Evolutionary conservation across 495 filamentous ascomycete species (phyloP), one percentile per base, ranked within the genome.

Genomic region (Filosporella fistucella): DNA sequence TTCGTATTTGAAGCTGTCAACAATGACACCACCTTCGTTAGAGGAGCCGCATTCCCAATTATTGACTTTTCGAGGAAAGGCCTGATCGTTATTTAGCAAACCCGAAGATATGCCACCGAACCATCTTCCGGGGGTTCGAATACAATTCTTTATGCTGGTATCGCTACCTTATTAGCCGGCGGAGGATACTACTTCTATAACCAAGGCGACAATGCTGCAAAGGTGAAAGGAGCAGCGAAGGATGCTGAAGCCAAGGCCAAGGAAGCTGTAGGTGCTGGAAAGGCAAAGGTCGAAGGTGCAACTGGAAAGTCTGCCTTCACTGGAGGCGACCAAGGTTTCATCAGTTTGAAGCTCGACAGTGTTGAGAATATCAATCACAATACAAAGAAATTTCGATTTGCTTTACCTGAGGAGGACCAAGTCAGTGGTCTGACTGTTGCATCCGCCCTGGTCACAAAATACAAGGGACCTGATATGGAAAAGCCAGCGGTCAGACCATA

Each of bases 401-500:
- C 77, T 33, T 81, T 94, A 21, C 85, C 87, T n/a, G 83, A 91
- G 57, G 77, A 80, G 56, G 84, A 96, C 61, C 77, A 83, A 66
- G 82, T 94, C 36, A 86, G 83, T 47, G 93, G 93, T 42, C 65
- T 98, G 52, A 65, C 74, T 23, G 69, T 95, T 53, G 80, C 94
- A 40, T 95, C 87, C 65, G 88, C 89, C 37, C 63, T 98, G 40
- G 68, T 98, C 54, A 88, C 91, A 47, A 93, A 90, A 67, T 95
- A 81, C 74, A 84, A 94, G 64, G 80, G 84, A 11, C 75, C 72
- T 12, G 82, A 80, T 46, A 79, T 75, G 57, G 82, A 88, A 59
- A 97, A 98, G 75, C 78, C 84, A 35, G 80, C 86, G 8, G 76
- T 98, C 39, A 74, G 93, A 32, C 93, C 93, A 5, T 98, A 98